phyloP scores from a whole-genome alignment of 306 rosid species.

The Spatholobus suberectus region DNA sequence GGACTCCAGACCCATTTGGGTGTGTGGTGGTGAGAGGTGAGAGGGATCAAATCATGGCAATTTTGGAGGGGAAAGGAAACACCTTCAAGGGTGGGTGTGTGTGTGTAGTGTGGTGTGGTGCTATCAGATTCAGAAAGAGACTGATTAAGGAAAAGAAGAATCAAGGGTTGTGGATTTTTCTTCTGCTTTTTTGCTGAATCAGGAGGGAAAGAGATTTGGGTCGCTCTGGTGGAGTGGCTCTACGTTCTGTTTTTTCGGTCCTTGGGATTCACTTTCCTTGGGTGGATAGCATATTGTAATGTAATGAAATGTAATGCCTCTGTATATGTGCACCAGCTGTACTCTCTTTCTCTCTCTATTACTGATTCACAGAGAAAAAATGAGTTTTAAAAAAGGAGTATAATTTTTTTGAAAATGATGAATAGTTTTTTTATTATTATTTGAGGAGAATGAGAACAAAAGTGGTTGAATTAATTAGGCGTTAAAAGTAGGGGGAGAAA shows the following conservation, averaged over 20 bases:
- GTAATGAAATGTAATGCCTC: slow-evolving; percentile 38
- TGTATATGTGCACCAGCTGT: slow-evolving; percentile 42
- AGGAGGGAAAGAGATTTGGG: neutral
- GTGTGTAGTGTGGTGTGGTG: neutral
- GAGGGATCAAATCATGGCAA: slow-evolving; percentile 63
- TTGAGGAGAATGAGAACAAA: slow-evolving; percentile 70
- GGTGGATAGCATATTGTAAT: slow-evolving; percentile 27
- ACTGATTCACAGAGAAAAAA: neutral
- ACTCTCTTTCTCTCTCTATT: slow-evolving; percentile 1
- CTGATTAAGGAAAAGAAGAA: slow-evolving; percentile 36
- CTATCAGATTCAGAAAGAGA: slow-evolving; percentile 36
- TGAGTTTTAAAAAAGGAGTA: neutral
- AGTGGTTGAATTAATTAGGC: slow-evolving; percentile 43
- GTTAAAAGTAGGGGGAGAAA: slow-evolving; percentile 28
- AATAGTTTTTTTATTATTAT: slow-evolving; percentile 27
- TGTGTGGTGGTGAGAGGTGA: slow-evolving; percentile 15
- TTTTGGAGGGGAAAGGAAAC: neutral
- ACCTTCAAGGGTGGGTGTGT: neutral
- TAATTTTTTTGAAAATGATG: slow-evolving; percentile 24
- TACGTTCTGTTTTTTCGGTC: slow-evolving; percentile 38
- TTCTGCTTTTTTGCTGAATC: slow-evolving; percentile 36
- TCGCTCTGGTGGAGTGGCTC: slow-evolving; percentile 11
- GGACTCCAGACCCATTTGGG: slow-evolving; percentile 65
- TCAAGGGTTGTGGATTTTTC: slow-evolving; percentile 30
- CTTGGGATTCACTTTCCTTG: slow-evolving; percentile 51